Base-by-base conservation (phyloP, 495 filamentous ascomycete genomes). In the Staphylotrichum longicolle region DNA sequence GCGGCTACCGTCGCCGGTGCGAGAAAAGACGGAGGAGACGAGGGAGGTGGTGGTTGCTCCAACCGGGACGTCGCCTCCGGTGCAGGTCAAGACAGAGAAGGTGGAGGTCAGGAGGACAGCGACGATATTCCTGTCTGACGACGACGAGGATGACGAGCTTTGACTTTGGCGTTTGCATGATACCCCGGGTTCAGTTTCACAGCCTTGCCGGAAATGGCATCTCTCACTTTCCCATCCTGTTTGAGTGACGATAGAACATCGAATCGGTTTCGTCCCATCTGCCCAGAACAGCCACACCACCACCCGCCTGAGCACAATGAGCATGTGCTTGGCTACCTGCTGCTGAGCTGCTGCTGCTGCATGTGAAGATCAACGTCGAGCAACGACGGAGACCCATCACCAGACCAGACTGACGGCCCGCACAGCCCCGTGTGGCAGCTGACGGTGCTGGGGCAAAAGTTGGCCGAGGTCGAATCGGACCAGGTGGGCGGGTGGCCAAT, bases 101-200 rank as follows among this genome's bases (percentile, higher is more conserved):
- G 4, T 9, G 12, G 60, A 58, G 57, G 30, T n/a, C 10, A 50
- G 40, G 63, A 55, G 53, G 55, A 39, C 35, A 7, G 15, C 61
- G 9, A 58, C 60, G 34, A 66, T 69, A 35, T 69, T 69, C 50
- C 20, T 69, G 40, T 63, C 60, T 44, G 64, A 67, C 48, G 64
- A 69, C 33, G 67, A 69, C 46, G 67, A 70, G 57, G 67, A 67
- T 35, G 67, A 70, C 44, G 67, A 70, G 45, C 67, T 69, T 32
- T 69, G 62, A 48, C 32, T 61, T 50, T 56, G 5, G 52, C 27
- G 30, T 6, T n/a, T 39, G 12, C 33, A 34, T 33, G 41, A 61
- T 61, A 61, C 58, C 58, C 42, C 34, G 20, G 20, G 20, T 27
- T 27, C 20, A 27, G 20, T 27, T 27, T 27, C 20, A 27, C 20